Percentiles rank a stretch among this genome's conserved stretches.
phyloP scores from a whole-genome alignment of 371 early-diverging fungal species.

The Zopfochytrium polystomum region DNA sequence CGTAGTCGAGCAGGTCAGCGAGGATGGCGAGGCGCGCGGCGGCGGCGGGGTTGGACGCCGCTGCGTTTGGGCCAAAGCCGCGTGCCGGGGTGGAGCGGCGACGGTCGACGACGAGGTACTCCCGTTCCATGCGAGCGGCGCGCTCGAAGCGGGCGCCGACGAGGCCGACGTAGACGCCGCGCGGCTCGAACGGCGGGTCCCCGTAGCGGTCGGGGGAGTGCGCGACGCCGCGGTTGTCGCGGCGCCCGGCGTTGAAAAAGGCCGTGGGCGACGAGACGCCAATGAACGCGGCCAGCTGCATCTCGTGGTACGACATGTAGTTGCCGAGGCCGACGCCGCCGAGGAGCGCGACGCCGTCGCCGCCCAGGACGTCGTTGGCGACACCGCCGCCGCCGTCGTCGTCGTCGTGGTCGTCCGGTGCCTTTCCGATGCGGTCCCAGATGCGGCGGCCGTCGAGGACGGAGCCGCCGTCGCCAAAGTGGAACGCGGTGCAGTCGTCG shows the following conservation, averaged over 20 bases:
- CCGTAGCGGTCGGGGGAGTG: not conserved
- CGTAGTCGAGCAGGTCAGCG: constrained; percentile 9
- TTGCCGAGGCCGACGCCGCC: not conserved
- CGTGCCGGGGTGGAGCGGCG: not conserved
- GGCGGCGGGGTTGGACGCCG: constrained; percentile 1
- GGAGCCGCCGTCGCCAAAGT: not conserved
- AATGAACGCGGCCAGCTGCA: constrained; percentile 25
- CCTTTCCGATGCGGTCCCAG: not conserved
- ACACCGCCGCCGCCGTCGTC: not conserved
- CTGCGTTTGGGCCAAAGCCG: constrained; percentile 6
- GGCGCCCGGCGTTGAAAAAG: constrained; percentile 38
- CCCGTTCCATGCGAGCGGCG: constrained; percentile 26
- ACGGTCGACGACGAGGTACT: constrained; percentile 13
- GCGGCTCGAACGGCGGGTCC: not conserved
- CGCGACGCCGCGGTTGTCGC: constrained; percentile 20
- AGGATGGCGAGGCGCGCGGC: constrained; percentile 3
- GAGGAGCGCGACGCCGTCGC: not conserved
- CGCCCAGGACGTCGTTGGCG: not conserved
- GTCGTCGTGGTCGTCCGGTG: not conserved
- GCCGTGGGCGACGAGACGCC: constrained; percentile 31
- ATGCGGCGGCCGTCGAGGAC: not conserved
- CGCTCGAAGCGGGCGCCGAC: constrained; percentile 40
- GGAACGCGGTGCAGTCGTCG: constrained; percentile 23
- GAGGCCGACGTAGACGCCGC: constrained; percentile 35
- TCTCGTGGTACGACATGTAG: constrained; percentile 9